Base-by-base conservation (phyloP, 2,329 filamentous ascomycete species). In the Cladophialophora yegresii region DNA sequence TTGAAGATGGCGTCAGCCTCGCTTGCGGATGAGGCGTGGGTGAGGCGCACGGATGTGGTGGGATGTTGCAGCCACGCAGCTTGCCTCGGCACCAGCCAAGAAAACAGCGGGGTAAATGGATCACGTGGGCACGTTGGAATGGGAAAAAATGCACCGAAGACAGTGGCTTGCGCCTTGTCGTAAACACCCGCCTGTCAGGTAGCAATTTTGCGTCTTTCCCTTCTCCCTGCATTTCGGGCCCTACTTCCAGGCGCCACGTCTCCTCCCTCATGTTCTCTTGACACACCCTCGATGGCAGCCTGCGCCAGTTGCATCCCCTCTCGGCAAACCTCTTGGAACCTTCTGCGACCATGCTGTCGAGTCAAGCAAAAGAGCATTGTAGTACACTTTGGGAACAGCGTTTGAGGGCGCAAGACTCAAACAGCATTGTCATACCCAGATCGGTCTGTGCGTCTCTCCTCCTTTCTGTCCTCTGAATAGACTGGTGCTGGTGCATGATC, bases 21-120 rank as follows among this genome's bases (percentile, higher is more conserved):
- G 58, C 64, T 61, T 63, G 40, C 66, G 66, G 66, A 43, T 51
- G 57, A 66, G 66, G 64, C 64, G 40, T 64, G 66, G 66, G 28
- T 51, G 57, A 66, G 66, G 64, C 64, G 61, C 47, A 22, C 20
- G 23, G 23, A 28, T 3, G 26, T 28, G 26, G 26, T 28, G 26
- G 26, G 26, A 28, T 28, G 10, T 23, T 26, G n/a, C 47, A 16
- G 36, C 36, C n/a, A n/a, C n/a, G n/a, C n/a, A n/a, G n/a, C 36
- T 43, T 43, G 36, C 36, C 47, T 51, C 47, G 47, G 22, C 26
- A 51, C 47, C 36, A 7, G 36, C 36, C 16, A n/a, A 43, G 7
- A 20, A 6, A n/a, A 6, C n/a, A n/a, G 36, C 16, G 36, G 36
- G 36, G 16, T 7, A 7, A 8, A n/a, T n/a, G 3, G 16, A 16